Percentiles rank a stretch among this genome's conserved stretches.
Evolutionary conservation across 2,329 filamentous ascomycete species (phyloP).

Genomic region (Pseudopithomyces chartarum): DNA sequence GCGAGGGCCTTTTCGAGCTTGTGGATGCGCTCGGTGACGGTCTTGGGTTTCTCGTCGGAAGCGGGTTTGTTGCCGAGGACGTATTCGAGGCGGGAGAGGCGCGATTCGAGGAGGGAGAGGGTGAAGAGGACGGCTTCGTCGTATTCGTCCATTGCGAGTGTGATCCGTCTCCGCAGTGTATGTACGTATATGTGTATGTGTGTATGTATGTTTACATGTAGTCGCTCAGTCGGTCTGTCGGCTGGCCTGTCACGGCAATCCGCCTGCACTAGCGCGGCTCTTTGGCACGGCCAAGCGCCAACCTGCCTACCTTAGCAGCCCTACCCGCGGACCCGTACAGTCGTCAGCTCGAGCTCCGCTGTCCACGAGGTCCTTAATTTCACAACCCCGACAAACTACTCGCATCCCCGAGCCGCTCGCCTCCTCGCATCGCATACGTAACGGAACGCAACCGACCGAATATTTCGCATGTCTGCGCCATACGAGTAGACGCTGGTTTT

Average conservation of each 20-base stretch:
- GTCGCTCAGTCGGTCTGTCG: constrained; percentile 18
- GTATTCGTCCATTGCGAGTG: constrained; percentile 43
- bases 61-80: constrained; percentile 42
- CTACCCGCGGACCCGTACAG: too few relatives aligned
- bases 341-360: not conserved
- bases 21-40: constrained; percentile 42
- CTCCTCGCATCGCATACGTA: constrained; percentile 4
- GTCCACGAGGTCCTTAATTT: constrained; percentile 1
- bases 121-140: constrained; percentile 49
- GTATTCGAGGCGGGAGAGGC: constrained; percentile 52
- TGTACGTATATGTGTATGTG: too few relatives aligned
- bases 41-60: constrained; percentile 28
- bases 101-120: constrained; percentile 50
- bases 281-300: not conserved
- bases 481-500: constrained; percentile 20
- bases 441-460: not conserved
- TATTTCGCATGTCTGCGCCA: constrained; percentile 33
- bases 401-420: not conserved
- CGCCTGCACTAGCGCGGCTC: constrained; percentile 1
- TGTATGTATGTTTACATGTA: constrained; percentile 4
- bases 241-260: constrained; percentile 18
- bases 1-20: constrained; percentile 44
- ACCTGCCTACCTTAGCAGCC: too few relatives aligned
- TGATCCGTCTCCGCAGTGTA: too few relatives aligned
- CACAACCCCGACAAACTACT: constrained; percentile 1